A percentile compares a stretch with the other conserved stretches of the same genome.
Evolutionary conservation across 2,329 filamentous ascomycete genomes (phyloP).

Genomic region (Bertia moriformis): DNA sequence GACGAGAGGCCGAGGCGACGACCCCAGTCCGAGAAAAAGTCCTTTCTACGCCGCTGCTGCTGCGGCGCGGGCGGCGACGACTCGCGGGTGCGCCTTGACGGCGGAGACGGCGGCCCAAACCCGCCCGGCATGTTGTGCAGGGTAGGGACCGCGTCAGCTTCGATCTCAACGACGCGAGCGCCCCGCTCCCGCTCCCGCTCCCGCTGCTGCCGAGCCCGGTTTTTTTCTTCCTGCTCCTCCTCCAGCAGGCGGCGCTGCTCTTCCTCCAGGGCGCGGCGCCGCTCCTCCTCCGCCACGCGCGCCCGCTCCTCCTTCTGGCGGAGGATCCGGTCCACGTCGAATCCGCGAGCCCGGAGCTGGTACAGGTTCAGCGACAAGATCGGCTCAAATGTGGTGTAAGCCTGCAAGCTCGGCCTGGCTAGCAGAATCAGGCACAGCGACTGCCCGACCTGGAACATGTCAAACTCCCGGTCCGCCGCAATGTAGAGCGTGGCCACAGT

Average conservation of each 20-base stretch:
- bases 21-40: constrained; percentile 55
- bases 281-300: constrained; percentile 70
- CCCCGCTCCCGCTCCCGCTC: constrained; percentile 33
- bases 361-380: constrained; percentile 74
- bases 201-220: constrained; percentile 13
- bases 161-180: too few relatives aligned
- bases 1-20: constrained; percentile 56
- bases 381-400: constrained; percentile 79
- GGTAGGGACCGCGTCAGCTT: too few relatives aligned
- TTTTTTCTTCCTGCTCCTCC: constrained; percentile 31
- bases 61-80: constrained; percentile 24
- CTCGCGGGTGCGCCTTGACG: too few relatives aligned
- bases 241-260: constrained; percentile 58
- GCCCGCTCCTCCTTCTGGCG: constrained; percentile 77
- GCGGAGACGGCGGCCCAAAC: constrained; percentile 46
- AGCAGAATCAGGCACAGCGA: constrained; percentile 72
- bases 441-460: constrained; percentile 85
- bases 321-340: constrained; percentile 91
- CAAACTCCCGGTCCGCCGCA: constrained; percentile 42
- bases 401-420: constrained; percentile 70
- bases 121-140: constrained; percentile 72
- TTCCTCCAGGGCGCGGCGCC: constrained; percentile 58
- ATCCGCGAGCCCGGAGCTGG: constrained; percentile 71
- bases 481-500: constrained; percentile 65
- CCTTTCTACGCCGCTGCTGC: constrained; percentile 27